Evolutionary conservation across 352 stramenopile genomes (phyloP), one percentile per base, ranked within the genome.

Genomic region (Globisporangium recalcitrans): DNA sequence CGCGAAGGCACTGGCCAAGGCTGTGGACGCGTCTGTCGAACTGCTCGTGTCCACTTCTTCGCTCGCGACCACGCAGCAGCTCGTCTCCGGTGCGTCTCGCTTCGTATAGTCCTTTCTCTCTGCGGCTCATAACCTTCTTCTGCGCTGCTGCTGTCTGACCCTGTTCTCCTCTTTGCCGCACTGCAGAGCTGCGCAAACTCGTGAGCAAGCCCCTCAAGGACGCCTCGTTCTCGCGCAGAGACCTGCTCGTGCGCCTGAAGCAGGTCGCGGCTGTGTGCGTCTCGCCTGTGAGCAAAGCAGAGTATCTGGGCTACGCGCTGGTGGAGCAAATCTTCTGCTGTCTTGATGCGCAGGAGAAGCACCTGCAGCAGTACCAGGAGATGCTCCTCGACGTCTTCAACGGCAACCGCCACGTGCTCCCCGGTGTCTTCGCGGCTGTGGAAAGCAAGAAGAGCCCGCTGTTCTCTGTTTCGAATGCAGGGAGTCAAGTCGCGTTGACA

Each of bases 281-380:
- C 1, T 58, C 76, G 29, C 77, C 81, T 22, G 52, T 48, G 6
- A 71, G 62, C 62, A 90, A 90, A 67, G 77, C 73, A 5, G 68
- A 78, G 58, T 78, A 70, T 42, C 62, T 90, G 1, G 78, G 77
- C 22, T 78, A 77, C 32, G 60, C 64, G 36, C 52, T 90, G 10
- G 38, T 82, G 0, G 47, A 75, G 29, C 58, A 68, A n/a, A 68
- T 74, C 38, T 53, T 78, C 29, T 19, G 60, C 1, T 49, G 59
- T 21, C 62, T 67, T 22, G 68, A 63, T 24, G 10, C 42, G 40
- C 59, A 27, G n/a, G 60, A 65, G 6, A 38, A 38, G 24, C 56
- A 19, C 26, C 52, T 49, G 13, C 29, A 32, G 4, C 22, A 59
- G 16, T 44, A n/a, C 27, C 61, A 51, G 19, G 32, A 66, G 27